Conservation (phyloP, 306 rosid species). For the Pyrus pyrifolia region DNA sequence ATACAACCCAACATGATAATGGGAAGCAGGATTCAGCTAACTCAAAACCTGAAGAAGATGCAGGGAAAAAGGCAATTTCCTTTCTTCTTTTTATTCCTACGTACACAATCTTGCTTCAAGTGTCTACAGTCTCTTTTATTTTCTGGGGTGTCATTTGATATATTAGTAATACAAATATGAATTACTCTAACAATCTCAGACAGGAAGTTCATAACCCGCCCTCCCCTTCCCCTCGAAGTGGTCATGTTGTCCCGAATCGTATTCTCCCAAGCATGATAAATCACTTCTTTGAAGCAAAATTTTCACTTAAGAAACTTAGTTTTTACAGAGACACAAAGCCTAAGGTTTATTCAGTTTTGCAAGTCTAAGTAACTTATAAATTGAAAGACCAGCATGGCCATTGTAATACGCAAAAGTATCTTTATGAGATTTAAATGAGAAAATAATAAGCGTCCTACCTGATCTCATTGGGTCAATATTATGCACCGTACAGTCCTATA, state of each 20-base stretch:
- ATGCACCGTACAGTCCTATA: neutral
- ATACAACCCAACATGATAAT: constrained; percentile 32
- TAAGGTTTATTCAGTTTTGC: neutral
- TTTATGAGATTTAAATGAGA: neutral
- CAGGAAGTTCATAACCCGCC: neutral
- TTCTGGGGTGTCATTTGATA: neutral
- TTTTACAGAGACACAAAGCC: neutral
- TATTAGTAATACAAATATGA: neutral
- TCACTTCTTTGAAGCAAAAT: neutral
- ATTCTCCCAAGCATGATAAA: neutral
- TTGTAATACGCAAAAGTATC: too few relatives aligned
- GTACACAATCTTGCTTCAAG: constrained; percentile 8
- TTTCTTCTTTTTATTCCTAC: constrained; percentile 22
- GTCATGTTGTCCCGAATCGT: neutral
- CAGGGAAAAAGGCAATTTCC: constrained; percentile 49
- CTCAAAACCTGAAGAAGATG: constrained; percentile 33
- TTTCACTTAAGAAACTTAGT: neutral
- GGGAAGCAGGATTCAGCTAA: constrained; percentile 36
- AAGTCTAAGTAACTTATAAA: too few relatives aligned
- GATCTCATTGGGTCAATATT: neutral
- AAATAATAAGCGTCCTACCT: neutral
- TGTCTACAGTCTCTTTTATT: neutral
- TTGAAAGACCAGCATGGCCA: neutral
- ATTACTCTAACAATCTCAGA: neutral
- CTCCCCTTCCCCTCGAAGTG: neutral